phyloP scores from a whole-genome alignment of 106 monocot species.

The Allium cepa region DNA sequence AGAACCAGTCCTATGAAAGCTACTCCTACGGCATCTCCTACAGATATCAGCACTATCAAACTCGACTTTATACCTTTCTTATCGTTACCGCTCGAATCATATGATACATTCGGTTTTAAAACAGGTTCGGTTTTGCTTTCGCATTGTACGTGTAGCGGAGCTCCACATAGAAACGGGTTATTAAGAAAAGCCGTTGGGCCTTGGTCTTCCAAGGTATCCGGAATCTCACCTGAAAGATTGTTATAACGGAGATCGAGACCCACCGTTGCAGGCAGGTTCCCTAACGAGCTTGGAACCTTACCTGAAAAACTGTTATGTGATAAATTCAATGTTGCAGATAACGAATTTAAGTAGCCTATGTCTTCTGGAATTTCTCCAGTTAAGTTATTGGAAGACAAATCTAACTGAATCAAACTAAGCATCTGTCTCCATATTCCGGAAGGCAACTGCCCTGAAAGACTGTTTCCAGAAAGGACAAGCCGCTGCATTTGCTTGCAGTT shows the following conservation, averaged over 20 bases:
- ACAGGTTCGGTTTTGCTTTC: not conserved
- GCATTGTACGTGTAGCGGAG: constrained; percentile 47
- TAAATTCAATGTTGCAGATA: constrained; percentile 59
- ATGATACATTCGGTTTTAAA: not conserved
- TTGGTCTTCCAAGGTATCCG: constrained; percentile 40
- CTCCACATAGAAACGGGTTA: constrained; percentile 64
- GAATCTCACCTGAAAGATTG: constrained; percentile 93
- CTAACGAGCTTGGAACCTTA: constrained; percentile 44
- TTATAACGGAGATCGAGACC: constrained; percentile 72
- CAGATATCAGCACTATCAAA: constrained; percentile 49
- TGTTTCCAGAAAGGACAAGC: constrained; percentile 39
- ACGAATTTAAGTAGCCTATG: constrained; percentile 41
- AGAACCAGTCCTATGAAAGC: constrained; percentile 44
- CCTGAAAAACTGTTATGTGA: constrained; percentile 77
- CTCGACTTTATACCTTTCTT: constrained; percentile 22
- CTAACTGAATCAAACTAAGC: constrained; percentile 42
- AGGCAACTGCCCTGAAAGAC: constrained; percentile 50
- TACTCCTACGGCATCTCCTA: constrained; percentile 53
- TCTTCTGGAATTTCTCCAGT: constrained; percentile 52
- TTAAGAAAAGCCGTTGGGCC: constrained; percentile 39
- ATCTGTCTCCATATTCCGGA: constrained; percentile 53
- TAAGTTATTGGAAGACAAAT: constrained; percentile 61
- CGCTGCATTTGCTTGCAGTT: constrained; percentile 53
- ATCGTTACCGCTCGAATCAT: not conserved
- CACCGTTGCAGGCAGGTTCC: constrained; percentile 41